Evolutionary conservation across 495 filamentous ascomycete species (phyloP).

Genomic region (Cladorrhinum samala): DNA sequence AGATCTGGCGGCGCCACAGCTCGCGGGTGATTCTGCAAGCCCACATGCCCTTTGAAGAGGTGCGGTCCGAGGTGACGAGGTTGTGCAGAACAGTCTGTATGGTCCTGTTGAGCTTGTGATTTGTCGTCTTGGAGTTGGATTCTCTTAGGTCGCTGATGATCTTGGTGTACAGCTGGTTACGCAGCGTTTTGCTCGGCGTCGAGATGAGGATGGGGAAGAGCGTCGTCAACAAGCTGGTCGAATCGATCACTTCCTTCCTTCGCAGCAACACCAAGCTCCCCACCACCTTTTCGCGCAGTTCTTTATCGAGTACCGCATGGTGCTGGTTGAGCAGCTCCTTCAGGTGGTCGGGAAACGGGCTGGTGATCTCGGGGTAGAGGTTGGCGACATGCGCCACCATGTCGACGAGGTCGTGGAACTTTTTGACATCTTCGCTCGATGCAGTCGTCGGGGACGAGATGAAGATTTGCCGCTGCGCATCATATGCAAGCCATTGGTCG

Average conservation of each 20-base stretch:
- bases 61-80: slow-evolving; percentile 75
- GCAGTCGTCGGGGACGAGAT: slow-evolving; percentile 70
- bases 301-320: slow-evolving; percentile 70
- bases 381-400: slow-evolving; percentile 89
- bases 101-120: slow-evolving; percentile 86
- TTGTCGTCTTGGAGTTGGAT: slow-evolving; percentile 75
- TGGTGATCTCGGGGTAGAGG: slow-evolving; percentile 77
- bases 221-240: slow-evolving; percentile 71
- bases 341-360: slow-evolving; percentile 72
- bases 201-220: slow-evolving; percentile 77
- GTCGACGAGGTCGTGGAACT: slow-evolving; percentile 71
- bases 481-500: slow-evolving; percentile 88
- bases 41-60: slow-evolving; percentile 84
- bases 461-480: slow-evolving; percentile 84
- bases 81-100: slow-evolving; percentile 92
- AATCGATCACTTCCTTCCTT: slow-evolving; percentile 89
- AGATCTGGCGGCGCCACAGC: slow-evolving; percentile 37
- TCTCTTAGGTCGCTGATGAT: slow-evolving; percentile 84
- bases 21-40: slow-evolving; percentile 49
- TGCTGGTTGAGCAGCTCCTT: slow-evolving; percentile 72
- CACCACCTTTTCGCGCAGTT: slow-evolving; percentile 89
- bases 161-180: slow-evolving; percentile 79
- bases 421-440: slow-evolving; percentile 67
- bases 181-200: slow-evolving; percentile 80
- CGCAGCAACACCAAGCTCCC: slow-evolving; percentile 80